Evolutionary conservation across 345 rosid genomes (phyloP).

Genomic region (Pistacia vera): DNA sequence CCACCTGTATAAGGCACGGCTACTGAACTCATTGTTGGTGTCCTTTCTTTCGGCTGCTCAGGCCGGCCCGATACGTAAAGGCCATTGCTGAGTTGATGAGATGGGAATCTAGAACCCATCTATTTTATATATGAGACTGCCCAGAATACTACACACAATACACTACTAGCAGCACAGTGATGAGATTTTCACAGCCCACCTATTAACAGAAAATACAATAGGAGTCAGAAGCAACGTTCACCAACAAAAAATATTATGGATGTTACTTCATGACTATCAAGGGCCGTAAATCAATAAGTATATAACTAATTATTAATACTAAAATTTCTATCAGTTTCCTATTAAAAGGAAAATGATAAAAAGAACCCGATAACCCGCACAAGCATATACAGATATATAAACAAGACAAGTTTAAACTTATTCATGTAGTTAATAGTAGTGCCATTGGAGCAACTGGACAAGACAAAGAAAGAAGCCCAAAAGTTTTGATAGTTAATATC

Average conservation of each 20-base stretch:
- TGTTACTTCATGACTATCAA: neutral
- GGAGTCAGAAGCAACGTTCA: slow-evolving; percentile 11
- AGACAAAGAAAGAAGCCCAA: neutral
- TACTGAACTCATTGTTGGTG: slow-evolving; percentile 83
- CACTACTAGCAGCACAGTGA: slow-evolving; percentile 13
- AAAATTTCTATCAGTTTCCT: neutral
- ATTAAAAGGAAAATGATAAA: too few species aligned
- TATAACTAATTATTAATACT: neutral
- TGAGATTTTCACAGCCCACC: slow-evolving; percentile 35
- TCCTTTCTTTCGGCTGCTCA: slow-evolving; percentile 84
- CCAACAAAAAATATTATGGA: neutral
- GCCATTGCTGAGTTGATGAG: slow-evolving; percentile 90
- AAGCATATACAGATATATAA: too few species aligned
- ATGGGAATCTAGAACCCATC: slow-evolving; percentile 94
- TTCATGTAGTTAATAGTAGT: neutral
- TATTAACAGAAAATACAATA: slow-evolving; percentile 6
- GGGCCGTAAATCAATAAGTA: neutral
- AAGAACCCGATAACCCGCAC: too few species aligned
- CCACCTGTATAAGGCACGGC: slow-evolving; percentile 99
- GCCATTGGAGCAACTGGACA: neutral
- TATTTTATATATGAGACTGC: slow-evolving; percentile 22
- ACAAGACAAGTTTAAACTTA: neutral
- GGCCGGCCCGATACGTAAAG: slow-evolving; percentile 92
- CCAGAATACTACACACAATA: slow-evolving; percentile 17
- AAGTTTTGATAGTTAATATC: neutral